A percentile compares a stretch with the other conserved stretches of the same genome.
Evolutionary conservation across 495 filamentous ascomycete genomes (phyloP).

Genomic region (Aspergillus sparsus): DNA sequence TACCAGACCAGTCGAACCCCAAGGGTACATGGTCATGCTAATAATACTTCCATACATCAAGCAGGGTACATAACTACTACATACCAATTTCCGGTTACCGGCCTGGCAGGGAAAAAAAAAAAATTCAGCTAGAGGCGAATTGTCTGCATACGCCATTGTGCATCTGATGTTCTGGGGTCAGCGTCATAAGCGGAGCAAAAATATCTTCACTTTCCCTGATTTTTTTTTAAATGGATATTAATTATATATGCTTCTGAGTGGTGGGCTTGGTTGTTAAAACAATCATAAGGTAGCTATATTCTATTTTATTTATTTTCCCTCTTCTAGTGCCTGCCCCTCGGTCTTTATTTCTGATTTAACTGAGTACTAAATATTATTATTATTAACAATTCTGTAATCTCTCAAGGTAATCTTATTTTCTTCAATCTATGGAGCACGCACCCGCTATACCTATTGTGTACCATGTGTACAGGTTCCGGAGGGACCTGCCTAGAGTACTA

Average conservation of each 20-base stretch:
- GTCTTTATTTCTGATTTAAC: neutral
- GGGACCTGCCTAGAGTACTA: slow-evolving; percentile 7
- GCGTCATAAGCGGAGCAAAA: slow-evolving; percentile 7
- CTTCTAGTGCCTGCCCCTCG: slow-evolving; percentile 7
- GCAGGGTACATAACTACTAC: too few species aligned
- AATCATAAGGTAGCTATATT: neutral
- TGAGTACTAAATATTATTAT: neutral
- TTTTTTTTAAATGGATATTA: slow-evolving; percentile 2
- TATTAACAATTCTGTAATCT: neutral
- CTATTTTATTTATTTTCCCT: neutral
- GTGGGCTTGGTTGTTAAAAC: neutral
- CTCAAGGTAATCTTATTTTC: slow-evolving; percentile 3
- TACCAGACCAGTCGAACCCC: too few species aligned
- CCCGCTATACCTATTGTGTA: slow-evolving; percentile 17
- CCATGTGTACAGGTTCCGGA: slow-evolving; percentile 1
- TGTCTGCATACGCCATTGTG: slow-evolving; percentile 27
- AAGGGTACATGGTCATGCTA: too few species aligned
- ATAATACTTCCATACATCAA: too few species aligned
- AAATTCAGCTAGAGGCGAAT: slow-evolving; percentile 7
- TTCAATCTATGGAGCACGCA: slow-evolving; percentile 4
- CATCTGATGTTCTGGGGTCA: slow-evolving; percentile 21
- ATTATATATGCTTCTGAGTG: neutral
- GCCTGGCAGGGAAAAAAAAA: neutral
- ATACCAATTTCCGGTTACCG: slow-evolving; percentile 21
- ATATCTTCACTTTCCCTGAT: slow-evolving; percentile 9